Conservation (phyloP, 148 eudicot genomes). For the Heliosperma pusillum region DNA sequence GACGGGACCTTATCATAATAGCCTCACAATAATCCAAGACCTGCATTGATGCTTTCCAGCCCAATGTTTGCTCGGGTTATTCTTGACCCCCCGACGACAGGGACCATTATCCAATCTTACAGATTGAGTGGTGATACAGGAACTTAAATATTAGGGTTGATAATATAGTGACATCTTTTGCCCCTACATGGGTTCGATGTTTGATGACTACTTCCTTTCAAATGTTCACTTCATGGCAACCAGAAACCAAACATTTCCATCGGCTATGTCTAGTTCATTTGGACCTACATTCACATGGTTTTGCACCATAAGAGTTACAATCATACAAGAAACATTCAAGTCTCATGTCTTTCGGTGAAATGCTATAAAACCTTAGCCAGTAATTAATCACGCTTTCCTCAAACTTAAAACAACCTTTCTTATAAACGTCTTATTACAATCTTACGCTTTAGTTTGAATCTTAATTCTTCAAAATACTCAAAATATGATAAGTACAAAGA, state of each 20-base stretch:
- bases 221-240: no score
- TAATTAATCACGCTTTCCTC: conserved; percentile 8
- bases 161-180: no score
- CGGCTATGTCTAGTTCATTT: not conserved
- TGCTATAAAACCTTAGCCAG: not conserved
- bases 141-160: no score
- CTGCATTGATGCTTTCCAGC: no score
- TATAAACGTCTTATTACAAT: not conserved
- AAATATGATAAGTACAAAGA: no score
- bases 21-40: no score
- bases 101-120: no score
- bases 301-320: not conserved
- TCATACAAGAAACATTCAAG: conserved; percentile 9
- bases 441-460: not conserved
- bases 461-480: not conserved
- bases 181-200: no score
- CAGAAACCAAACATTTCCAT: conserved; percentile 4
- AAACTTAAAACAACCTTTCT: conserved; percentile 6
- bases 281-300: conserved; percentile 22
- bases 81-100: no score
- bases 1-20: no score
- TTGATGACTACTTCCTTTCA: not conserved
- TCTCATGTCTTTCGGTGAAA: not conserved
- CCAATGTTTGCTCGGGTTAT: no score
- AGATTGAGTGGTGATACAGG: no score